Percentiles rank a stretch among this genome's conserved stretches.
These are phyloP conservation scores for Peniophora sp. DNA, from an alignment of 1,284 basidiomycete genomes.

Conservation along the genomic window DNA sequence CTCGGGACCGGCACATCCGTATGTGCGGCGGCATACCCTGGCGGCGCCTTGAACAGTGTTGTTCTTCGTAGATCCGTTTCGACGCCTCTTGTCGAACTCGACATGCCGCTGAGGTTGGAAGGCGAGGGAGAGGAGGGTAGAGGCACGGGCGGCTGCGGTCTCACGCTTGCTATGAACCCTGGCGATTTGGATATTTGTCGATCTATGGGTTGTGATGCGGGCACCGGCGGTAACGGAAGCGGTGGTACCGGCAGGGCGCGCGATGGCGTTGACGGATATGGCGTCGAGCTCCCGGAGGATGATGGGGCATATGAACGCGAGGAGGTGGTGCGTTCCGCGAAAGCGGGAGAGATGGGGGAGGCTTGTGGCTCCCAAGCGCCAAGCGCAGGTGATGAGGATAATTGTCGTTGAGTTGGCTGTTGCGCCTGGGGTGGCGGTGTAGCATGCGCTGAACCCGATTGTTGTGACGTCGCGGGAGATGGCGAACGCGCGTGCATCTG, in stretches of 20 bases:
- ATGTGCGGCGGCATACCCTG: slow-evolving; percentile 3
- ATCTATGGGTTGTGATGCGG: background rate
- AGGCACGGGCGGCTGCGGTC: background rate
- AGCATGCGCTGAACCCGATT: background rate
- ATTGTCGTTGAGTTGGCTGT: background rate
- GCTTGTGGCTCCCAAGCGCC: background rate
- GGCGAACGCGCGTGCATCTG: background rate
- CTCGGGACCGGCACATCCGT: background rate
- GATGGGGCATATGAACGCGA: slow-evolving; percentile 1
- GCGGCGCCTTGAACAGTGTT: slow-evolving; percentile 6
- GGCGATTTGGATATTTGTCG: background rate
- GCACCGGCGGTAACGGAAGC: background rate
- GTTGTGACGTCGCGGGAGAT: background rate
- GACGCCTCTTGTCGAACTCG: background rate
- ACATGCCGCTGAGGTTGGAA: background rate
- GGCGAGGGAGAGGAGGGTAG: background rate
- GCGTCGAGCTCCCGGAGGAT: background rate
- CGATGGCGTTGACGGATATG: background rate
- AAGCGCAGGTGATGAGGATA: background rate
- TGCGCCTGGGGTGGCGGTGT: background rate
- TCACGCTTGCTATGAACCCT: background rate
- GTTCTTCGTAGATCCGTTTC: background rate
- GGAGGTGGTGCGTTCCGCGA: background rate
- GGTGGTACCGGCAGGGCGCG: background rate
- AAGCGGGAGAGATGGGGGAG: background rate